phyloP scores from a whole-genome alignment of 108 stramenopile species.

The Stephanodiscus minutulus region DNA sequence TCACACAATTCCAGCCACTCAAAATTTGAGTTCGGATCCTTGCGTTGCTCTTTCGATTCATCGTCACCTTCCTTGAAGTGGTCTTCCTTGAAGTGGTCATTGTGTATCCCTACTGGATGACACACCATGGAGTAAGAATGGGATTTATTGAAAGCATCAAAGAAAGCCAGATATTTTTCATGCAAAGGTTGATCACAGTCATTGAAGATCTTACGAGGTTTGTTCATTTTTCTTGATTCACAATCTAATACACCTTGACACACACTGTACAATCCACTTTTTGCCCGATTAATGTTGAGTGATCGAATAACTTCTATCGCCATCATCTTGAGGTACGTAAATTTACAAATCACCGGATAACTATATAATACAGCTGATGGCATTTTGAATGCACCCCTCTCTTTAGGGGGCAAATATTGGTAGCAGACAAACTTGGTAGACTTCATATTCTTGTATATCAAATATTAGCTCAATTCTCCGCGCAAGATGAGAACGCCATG shows the following conservation, averaged over 20 bases:
- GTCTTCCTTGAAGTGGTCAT: slow-evolving; percentile 1
- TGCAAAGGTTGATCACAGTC: neutral
- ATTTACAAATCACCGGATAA: neutral
- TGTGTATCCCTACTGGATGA: neutral
- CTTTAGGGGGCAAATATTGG: neutral
- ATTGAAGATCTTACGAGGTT: neutral
- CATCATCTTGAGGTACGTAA: neutral
- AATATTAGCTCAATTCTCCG: neutral
- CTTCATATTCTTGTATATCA: neutral
- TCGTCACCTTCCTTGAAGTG: too few species aligned
- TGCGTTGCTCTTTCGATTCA: too few species aligned
- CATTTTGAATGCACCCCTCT: neutral
- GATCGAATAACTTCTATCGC: neutral
- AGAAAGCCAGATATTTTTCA: neutral
- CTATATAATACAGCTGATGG: neutral
- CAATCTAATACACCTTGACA: neutral
- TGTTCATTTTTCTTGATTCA: neutral
- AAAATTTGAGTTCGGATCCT: too few species aligned
- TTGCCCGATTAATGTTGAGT: neutral
- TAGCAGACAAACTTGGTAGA: neutral
- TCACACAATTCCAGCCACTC: too few species aligned
- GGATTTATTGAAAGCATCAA: neutral
- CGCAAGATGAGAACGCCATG: neutral
- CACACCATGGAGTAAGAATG: neutral
- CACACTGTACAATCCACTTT: neutral